phyloP scores from a whole-genome alignment of 192 early-diverging fungal species.

The Pecoramyces ruminantium region DNA sequence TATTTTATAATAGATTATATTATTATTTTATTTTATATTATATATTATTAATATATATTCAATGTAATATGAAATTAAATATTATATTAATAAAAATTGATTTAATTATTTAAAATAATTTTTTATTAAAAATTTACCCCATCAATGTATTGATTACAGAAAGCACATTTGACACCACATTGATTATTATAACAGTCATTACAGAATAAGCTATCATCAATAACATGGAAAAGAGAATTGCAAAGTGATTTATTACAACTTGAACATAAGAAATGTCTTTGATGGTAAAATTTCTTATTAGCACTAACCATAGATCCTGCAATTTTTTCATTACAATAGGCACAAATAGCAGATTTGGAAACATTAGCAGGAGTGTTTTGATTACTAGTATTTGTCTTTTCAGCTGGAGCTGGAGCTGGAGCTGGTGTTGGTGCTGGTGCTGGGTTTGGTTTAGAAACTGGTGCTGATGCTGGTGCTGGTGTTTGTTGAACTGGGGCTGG shows the following conservation, averaged over 20 bases:
- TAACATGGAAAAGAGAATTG: background rate
- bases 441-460: background rate
- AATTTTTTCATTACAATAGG: background rate
- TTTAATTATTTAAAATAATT: too few species aligned
- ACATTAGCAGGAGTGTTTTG: background rate
- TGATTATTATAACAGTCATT: background rate
- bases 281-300: background rate
- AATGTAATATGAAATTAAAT: too few species aligned
- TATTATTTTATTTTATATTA: too few species aligned
- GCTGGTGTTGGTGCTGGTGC: background rate
- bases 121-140: background rate
- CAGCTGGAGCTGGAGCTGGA: background rate
- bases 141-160: background rate
- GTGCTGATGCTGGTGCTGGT: background rate
- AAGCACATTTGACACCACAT: background rate
- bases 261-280: background rate
- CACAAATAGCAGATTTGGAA: background rate
- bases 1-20: too few species aligned
- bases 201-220: background rate
- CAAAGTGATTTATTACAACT: background rate
- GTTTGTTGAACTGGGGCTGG: background rate
- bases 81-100: too few species aligned
- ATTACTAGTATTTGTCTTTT: background rate
- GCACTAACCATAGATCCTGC: background rate
- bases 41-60: too few species aligned